Base-by-base conservation (phyloP, 2,329 filamentous ascomycete genomes). In the Colletotrichum melonis region DNA sequence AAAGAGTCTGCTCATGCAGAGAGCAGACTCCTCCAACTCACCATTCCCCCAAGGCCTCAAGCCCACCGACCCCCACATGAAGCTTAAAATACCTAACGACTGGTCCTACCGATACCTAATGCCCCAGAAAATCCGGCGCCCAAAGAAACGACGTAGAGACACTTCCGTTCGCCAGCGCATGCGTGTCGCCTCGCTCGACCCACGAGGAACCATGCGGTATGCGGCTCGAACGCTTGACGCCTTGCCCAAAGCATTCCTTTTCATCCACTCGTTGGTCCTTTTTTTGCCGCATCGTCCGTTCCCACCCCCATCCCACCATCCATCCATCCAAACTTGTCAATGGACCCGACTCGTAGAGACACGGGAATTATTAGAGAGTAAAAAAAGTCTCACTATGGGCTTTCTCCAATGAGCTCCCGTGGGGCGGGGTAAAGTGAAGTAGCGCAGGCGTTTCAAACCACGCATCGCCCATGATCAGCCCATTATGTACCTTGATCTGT, bases 381-480 rank as follows among this genome's bases (percentile, higher is more conserved):
- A 35, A 35, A 42, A 42, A 42, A 42, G 38, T 42, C 16, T 42
- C 38, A 42, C 16, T 19, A 42, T 42, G 38, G 38, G 38, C 16
- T 42, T 6, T 42, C 38, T 42, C 16, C 32, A 35, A 35, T 35
- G 32, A 35, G 32, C 32, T n/a, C 42, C 19, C 42, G 42, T 49
- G 42, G 60, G 70, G 71, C 71, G 71, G 71, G 71, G 71, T 73
- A 73, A 55, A 24, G 32, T 22, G 26, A 38, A 38, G 42, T 49
- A 58, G 67, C 62, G 67, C 35, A 7, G 35, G 35, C 56, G 71
- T 73, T 73, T 73, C 67, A 58, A 66, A 63, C 49, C n/a, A 60
- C 56, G 67, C 60, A 71, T 63, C 66, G 30, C 70, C 32, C 28
- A 24, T 70, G 55, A 73, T 71, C 67, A 71, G 71, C 14, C 70